Base-by-base conservation (phyloP, 768 basidiomycete species). In the Lentinula guzmanii region DNA sequence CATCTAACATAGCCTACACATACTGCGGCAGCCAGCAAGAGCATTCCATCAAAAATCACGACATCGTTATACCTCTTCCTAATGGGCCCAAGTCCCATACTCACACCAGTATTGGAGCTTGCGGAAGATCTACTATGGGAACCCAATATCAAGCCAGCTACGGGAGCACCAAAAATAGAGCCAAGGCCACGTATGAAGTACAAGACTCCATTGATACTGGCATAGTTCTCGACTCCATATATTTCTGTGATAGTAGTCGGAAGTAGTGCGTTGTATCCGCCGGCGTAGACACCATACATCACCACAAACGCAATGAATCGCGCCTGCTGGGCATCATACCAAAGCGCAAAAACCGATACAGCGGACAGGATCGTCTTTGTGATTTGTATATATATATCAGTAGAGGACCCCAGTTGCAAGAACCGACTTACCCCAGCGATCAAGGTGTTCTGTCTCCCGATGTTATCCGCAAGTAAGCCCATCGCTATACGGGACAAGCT, bases 361-460 rank as follows among this genome's bases (percentile, higher is more conserved):
- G 70, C 72, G 1, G 78, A 78, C 31, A 79, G 70, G 24, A 77
- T 60, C 52, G 75, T 74, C 78, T 79, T 56, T 18, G 39, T 16
- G n/a, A 18, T 15, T 11, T 55, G 15, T 13, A 9, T 39, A 39
- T 9, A 39, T 13, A 48, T 9, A 18, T 46, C 56, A 16, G 48
- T 33, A 24, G 52, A 16, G 42, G 35, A 31, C 21, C 41, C 50
- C 3, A 65, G 71, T 64, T 58, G 77, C 54, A 74, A 31, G 31
- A 74, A 16, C 63, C 64, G 8, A 79, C 55, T 41, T 56, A 56
- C 55, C 21, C 55, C 55, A 16, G 41, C 42, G 1, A 56, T 70
- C 69, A 80, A 68, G 0, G 78, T 80, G 64, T 79, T 79, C 55
- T 80, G 79, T 10, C 79, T 66, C 10, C 79, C 79, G 16, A 76